phyloP scores from a whole-genome alignment of 805 yeast species.

The Candida easanensis region DNA sequence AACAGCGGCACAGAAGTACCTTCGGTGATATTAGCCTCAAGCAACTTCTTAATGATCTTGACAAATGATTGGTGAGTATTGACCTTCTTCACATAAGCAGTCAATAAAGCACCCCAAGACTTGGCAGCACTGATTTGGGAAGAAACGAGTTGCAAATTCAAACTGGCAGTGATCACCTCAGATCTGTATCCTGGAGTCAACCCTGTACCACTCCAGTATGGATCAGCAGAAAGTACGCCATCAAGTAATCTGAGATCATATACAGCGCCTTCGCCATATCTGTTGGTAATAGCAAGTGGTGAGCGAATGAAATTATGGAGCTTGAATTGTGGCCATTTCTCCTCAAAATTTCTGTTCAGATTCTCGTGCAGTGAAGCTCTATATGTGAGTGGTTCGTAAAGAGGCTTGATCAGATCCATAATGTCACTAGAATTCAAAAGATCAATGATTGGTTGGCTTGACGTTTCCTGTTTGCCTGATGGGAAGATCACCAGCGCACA shows the following conservation, averaged over 20 bases:
- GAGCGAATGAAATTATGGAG: constrained; percentile 53
- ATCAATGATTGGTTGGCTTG: constrained; percentile 40
- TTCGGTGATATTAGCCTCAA: constrained; percentile 48
- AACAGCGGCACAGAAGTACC: constrained; percentile 50
- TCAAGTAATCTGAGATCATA: constrained; percentile 67
- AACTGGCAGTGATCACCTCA: constrained; percentile 54
- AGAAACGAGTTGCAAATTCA: constrained; percentile 59
- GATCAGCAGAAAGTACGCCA: constrained; percentile 43
- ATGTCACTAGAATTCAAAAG: constrained; percentile 40
- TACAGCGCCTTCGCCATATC: constrained; percentile 50
- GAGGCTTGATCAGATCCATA: constrained; percentile 29
- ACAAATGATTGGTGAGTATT: constrained; percentile 31
- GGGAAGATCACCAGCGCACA: constrained; percentile 70
- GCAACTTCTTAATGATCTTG: constrained; percentile 44
- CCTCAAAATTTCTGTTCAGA: constrained; percentile 43
- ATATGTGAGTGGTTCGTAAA: constrained; percentile 45
- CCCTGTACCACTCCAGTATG: constrained; percentile 39
- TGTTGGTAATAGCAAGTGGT: constrained; percentile 40
- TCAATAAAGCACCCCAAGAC: constrained; percentile 74
- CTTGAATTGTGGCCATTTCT: constrained; percentile 44
- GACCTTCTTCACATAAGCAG: constrained; percentile 55
- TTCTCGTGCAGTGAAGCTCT: constrained; percentile 44
- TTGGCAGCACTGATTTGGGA: constrained; percentile 70
- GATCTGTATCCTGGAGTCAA: constrained; percentile 37
- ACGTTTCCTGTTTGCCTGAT: constrained; percentile 38